A percentile compares a stretch with the other conserved stretches of the same genome.
Evolutionary conservation across 1,139 yeast genomes (phyloP).

Genomic region (Blastobotrys malaysiensis): DNA sequence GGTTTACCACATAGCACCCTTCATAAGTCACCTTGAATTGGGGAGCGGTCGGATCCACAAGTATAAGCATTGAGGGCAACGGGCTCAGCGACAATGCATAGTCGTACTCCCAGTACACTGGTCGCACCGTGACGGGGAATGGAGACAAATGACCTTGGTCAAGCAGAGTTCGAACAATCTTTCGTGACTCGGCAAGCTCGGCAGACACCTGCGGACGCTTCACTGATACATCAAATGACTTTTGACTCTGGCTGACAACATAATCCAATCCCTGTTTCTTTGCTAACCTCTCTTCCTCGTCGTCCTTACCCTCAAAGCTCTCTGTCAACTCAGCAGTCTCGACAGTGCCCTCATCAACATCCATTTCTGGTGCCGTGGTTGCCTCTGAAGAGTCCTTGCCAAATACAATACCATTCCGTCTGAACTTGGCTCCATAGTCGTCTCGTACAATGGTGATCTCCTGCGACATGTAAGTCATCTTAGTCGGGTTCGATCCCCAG

Average conservation of each 20-base stretch:
- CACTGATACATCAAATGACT: conserved; percentile 19
- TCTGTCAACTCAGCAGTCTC: background rate
- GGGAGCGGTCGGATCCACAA: conserved; percentile 67
- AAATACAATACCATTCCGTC: conserved; percentile 61
- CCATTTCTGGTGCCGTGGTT: background rate
- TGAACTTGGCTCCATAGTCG: conserved; percentile 58
- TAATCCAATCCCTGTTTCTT: background rate
- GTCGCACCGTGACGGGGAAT: conserved; percentile 53
- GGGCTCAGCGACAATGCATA: conserved; percentile 69
- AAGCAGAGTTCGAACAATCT: conserved; percentile 67
- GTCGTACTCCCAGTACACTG: conserved; percentile 66
- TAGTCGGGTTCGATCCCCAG: conserved; percentile 74
- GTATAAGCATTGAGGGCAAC: conserved; percentile 49
- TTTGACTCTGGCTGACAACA: conserved; percentile 13
- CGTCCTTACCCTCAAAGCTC: conserved; percentile 13
- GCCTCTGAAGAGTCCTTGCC: conserved; percentile 6
- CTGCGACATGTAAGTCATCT: conserved; percentile 74
- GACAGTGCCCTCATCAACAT: background rate
- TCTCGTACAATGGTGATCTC: conserved; percentile 74
- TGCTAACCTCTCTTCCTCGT: conserved; percentile 27
- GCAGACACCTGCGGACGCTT: conserved; percentile 24
- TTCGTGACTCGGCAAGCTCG: conserved; percentile 61
- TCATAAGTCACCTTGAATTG: conserved; percentile 71
- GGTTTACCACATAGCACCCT: conserved; percentile 75
- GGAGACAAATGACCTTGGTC: conserved; percentile 91